Evolutionary conservation across 768 basidiomycete genomes (phyloP), one percentile per base, ranked within the genome.

Genomic region (Scleroderma bovista): DNA sequence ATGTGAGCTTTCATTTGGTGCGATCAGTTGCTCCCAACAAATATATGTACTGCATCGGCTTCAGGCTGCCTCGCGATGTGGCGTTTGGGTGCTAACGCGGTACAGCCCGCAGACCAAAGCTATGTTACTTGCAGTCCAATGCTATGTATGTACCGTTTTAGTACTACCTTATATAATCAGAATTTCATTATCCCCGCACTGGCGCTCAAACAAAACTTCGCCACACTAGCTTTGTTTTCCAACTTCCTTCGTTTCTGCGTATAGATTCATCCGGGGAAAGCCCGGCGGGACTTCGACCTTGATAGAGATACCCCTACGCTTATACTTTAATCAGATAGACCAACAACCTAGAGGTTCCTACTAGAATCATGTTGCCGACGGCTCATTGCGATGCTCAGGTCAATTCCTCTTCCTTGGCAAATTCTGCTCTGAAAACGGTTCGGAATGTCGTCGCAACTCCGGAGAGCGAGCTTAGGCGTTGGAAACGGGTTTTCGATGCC

Each of bases 41-140:
- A 70, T 86, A 93, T 60, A 97, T 98, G 95, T 98, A 94, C 67
- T 94, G 95, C 67, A 79, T 99, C 48, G 87, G 87, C 66, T 98
- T 99, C 75, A 67, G 80, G 55, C 72, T 90, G 9, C 83, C 85
- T 17, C 63, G 62, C 40, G 66, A 60, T 33, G 72, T 73, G 9
- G 77, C 75, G 5, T 71, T 65, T 45, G 62, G 46, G 16, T 43
- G 47, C 20, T 60, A 46, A 42, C 40, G 13, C 23, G 6, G 50
- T 29, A 29, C 26, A 29, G 26, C 26, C 26, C 9, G 26, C 26
- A 29, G 5, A 29, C 26, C 26, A 9, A 9, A 29, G n/a, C n/a
- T n/a, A n/a, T n/a, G n/a, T n/a, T n/a, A 29, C 26, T 29, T 29
- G 9, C 26, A 29, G 26, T 9, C 26, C 26, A 29, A 5, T 29